These are phyloP conservation scores for Hypoxylon rubiginosum DNA, from an alignment of 2,329 filamentous ascomycete species.

Conservation along the genomic window DNA sequence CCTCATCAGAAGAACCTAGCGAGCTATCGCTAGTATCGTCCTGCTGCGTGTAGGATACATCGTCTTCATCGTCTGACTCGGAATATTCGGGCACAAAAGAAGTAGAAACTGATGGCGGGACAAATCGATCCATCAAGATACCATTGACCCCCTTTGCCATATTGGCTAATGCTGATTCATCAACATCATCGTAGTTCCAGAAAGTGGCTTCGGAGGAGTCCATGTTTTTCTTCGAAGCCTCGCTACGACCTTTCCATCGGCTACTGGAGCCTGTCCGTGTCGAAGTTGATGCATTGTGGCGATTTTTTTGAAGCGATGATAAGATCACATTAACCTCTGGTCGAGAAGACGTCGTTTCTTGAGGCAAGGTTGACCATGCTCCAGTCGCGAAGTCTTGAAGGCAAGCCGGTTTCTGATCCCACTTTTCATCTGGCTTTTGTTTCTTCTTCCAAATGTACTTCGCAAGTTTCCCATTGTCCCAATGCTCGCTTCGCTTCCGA, in stretches of 20 bases:
- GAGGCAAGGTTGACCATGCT: conserved; percentile 45
- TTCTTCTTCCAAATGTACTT: conserved; percentile 49
- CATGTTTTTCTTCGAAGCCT: conserved; percentile 5
- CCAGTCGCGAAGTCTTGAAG: conserved; percentile 47
- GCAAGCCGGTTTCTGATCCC: conserved; percentile 39
- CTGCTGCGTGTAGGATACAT: conserved; percentile 18
- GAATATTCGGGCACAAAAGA: conserved; percentile 33
- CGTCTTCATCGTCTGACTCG: conserved; percentile 38
- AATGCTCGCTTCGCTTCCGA: conserved; percentile 42
- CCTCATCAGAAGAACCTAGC: conserved; percentile 4
- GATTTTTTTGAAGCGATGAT: conserved; percentile 40
- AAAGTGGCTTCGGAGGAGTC: not conserved
- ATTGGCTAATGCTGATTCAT: conserved; percentile 4
- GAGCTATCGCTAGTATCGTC: conserved; percentile 24
- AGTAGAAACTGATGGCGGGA: conserved; percentile 31
- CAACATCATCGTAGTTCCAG: conserved; percentile 6
- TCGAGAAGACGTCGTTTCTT: conserved; percentile 21
- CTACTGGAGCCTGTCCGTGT: conserved; percentile 1
- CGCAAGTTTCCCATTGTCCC: conserved; percentile 47
- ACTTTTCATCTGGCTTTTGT: conserved; percentile 40
- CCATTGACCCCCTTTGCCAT: not conserved
- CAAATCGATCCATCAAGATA: conserved; percentile 25
- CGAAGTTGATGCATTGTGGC: conserved; percentile 37
- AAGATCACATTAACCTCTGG: conserved; percentile 41
- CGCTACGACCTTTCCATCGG: not conserved